Conservation (phyloP, 2,329 filamentous ascomycete genomes). For the Metarhizium brunneum region DNA sequence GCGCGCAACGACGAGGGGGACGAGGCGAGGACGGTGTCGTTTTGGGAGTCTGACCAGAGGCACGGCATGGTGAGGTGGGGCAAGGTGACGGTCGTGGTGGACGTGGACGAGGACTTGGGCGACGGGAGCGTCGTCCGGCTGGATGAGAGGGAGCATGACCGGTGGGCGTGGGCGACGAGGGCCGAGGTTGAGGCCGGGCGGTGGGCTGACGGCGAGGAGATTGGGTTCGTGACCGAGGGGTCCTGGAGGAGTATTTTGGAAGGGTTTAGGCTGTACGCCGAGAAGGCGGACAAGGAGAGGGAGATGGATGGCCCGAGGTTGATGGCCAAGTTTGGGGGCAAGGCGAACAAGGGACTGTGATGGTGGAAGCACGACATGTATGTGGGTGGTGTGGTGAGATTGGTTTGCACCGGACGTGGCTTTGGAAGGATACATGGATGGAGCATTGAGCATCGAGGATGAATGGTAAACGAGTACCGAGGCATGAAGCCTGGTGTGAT, state of each 20-base stretch:
- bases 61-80: constrained; percentile 13
- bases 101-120: constrained; percentile 13
- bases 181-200: constrained; percentile 19
- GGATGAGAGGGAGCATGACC: constrained; percentile 22
- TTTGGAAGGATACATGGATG: too few relatives aligned
- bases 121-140: constrained; percentile 5
- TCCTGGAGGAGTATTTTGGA: constrained; percentile 22
- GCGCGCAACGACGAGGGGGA: constrained; percentile 8
- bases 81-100: constrained; percentile 19
- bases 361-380: neutral
- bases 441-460: too few relatives aligned
- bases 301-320: neutral
- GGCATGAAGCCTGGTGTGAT: too few relatives aligned
- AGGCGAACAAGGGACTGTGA: neutral
- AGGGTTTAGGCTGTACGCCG: constrained; percentile 19
- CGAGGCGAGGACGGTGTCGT: constrained; percentile 12
- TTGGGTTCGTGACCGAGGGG: constrained; percentile 24
- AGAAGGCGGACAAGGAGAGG: constrained; percentile 2
- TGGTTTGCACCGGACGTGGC: too few relatives aligned
- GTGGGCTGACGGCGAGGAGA: constrained; percentile 14
- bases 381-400: too few relatives aligned
- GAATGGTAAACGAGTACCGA: too few relatives aligned
- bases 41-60: constrained; percentile 13
- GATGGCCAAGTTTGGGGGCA: neutral
- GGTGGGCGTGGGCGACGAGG: constrained; percentile 29